phyloP scores from a whole-genome alignment of 2,329 filamentous ascomycete genomes.

The Aspergillus thermomutatus region DNA sequence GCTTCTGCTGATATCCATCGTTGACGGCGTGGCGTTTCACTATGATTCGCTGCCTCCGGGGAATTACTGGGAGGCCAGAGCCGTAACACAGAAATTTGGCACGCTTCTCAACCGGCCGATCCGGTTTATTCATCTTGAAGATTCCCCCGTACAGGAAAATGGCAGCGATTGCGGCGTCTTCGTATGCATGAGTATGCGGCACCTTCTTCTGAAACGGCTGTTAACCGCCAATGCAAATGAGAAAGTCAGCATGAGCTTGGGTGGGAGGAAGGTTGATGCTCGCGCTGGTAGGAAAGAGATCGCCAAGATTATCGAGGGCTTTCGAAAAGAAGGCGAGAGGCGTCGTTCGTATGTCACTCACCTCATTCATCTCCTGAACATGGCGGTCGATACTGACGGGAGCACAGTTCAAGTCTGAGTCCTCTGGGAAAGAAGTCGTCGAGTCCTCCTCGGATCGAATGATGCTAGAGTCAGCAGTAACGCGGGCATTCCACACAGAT shows the following conservation, averaged over 20 bases:
- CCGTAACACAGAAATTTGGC: constrained; percentile 66
- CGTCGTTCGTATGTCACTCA: constrained; percentile 66
- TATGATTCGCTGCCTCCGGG: constrained; percentile 81
- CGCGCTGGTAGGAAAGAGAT: constrained; percentile 82
- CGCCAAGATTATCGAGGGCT: constrained; percentile 78
- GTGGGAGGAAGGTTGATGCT: constrained; percentile 78
- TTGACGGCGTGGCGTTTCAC: constrained; percentile 91
- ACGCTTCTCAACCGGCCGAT: constrained; percentile 65
- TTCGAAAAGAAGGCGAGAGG: constrained; percentile 82
- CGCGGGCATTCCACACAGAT: background rate
- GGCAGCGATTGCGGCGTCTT: constrained; percentile 92
- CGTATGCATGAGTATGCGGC: constrained; percentile 91
- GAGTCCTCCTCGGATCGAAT: constrained; percentile 23
- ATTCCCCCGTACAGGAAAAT: constrained; percentile 89
- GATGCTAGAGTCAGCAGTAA: background rate
- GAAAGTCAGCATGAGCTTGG: constrained; percentile 94
- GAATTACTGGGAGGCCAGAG: constrained; percentile 71
- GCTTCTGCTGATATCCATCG: constrained; percentile 78
- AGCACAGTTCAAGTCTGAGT: constrained; percentile 19
- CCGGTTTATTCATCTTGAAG: constrained; percentile 72
- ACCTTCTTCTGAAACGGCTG: constrained; percentile 81
- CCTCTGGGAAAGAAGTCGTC: constrained; percentile 21
- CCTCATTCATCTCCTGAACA: background rate
- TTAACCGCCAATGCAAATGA: constrained; percentile 74
- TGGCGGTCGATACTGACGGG: background rate